Evolutionary conservation across 345 rosid species (phyloP), one percentile per base, ranked within the genome.

Genomic region (Odontarrhena argentea): DNA sequence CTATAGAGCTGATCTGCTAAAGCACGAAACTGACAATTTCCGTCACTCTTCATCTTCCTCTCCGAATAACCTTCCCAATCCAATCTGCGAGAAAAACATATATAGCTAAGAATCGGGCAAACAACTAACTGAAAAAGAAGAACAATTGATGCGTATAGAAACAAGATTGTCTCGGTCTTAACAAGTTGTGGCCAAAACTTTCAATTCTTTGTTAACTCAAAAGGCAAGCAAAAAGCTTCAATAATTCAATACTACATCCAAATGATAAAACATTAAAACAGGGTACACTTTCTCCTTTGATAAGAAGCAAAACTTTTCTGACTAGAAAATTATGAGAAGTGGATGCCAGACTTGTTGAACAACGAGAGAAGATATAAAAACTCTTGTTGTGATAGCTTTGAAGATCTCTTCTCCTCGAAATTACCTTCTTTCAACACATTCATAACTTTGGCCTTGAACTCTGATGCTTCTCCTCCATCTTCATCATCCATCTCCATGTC

Each of bases 261-360:
- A 60, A 46, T 32, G n/a, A n/a, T 13, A 5, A 59, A 49, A 7
- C 34, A 8, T 63, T 14, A 51, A 60, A 70, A 60, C 47, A 52
- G 1, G 9, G 25, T 36, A 70, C 43, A 40, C 7, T 14, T 57
- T 48, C 35, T 37, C 55, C 56, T 54, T 45, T 61, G 55, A 42
- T 35, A 41, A 42, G 22, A 46, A 42, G 40, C 12, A 58, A 66
- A 51, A 65, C 41, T 43, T 38, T 63, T 18, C 15, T n/a, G 13
- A 54, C 9, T 13, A 56, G 6, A 65, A 18, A 9, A 64, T 13
- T 70, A 85, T 3, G 86, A 67, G 52, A 92, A 88, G 77, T 91
- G 97, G 46, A 91, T 74, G 62, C 94, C 94, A 13, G 83, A 90
- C 86, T 84, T 83, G 77, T 89, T 92, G 81, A 91, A 91, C 54